Percentiles rank a stretch among this genome's conserved stretches.
Evolutionary conservation across 2,329 filamentous ascomycete species (phyloP).

Genomic region (Alternaria rosae): DNA sequence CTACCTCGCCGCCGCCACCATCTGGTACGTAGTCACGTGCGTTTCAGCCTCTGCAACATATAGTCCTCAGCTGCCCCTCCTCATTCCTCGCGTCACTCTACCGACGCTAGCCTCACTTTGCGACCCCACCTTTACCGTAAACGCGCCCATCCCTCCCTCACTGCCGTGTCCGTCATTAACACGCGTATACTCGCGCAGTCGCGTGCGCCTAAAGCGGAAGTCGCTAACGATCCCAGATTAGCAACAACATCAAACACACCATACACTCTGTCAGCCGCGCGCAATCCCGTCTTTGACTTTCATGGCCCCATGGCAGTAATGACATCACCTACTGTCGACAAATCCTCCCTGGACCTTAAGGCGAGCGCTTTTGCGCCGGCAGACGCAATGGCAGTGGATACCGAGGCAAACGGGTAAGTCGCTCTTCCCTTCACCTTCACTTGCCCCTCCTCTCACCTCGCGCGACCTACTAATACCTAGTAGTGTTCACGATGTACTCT

Average conservation of each 20-base stretch:
- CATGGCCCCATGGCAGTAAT: conserved; percentile 53
- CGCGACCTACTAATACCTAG: conserved; percentile 20
- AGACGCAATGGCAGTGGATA: conserved; percentile 62
- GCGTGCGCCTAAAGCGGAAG: conserved; percentile 21
- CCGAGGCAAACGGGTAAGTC: conserved; percentile 67
- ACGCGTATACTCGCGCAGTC: conserved; percentile 27
- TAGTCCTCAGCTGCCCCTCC: conserved; percentile 33
- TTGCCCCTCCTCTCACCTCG: conserved; percentile 17
- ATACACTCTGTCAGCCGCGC: conserved; percentile 25
- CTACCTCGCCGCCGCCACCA: conserved; percentile 36
- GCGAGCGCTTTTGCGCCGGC: conserved; percentile 55
- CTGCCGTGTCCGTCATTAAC: conserved; percentile 12
- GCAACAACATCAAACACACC: conserved; percentile 17
- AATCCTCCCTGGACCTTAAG: conserved; percentile 59
- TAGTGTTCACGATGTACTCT: conserved; percentile 47
- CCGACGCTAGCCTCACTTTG: conserved; percentile 29
- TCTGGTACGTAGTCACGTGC: conserved; percentile 45
- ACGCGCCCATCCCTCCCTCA: conserved; percentile 18
- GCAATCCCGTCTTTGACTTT: conserved; percentile 33
- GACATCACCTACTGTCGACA: conserved; percentile 48
- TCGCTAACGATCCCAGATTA: conserved; percentile 26
- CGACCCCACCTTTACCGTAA: conserved; percentile 20
- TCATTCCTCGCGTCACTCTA: conserved; percentile 14
- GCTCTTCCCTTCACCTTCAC: conserved; percentile 28
- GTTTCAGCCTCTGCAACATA: conserved; percentile 41